Evolutionary conservation across 768 basidiomycete species (phyloP).

Genomic region (Kwoniella sp.): DNA sequence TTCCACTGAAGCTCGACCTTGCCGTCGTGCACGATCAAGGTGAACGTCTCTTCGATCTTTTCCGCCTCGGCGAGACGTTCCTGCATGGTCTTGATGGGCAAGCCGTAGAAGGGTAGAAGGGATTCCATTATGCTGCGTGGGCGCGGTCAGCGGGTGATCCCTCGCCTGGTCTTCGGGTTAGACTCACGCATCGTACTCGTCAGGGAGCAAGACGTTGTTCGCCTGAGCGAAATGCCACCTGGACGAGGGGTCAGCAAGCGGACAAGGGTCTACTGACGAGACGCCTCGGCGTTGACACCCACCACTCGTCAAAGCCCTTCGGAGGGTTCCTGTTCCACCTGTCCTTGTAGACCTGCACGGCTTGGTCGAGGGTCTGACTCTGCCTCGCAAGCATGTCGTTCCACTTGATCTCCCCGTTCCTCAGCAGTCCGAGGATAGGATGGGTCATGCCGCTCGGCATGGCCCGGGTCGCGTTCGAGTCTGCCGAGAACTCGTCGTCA

Average conservation of each 20-base stretch:
- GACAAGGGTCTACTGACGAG: background rate
- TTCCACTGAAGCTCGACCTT: constrained; percentile 52
- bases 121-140: constrained; percentile 47
- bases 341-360: constrained; percentile 73
- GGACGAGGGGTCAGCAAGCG: background rate
- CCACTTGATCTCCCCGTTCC: constrained; percentile 72
- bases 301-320: constrained; percentile 87
- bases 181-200: constrained; percentile 49
- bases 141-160: too few relatives aligned
- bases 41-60: constrained; percentile 49
- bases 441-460: constrained; percentile 50
- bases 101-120: constrained; percentile 47
- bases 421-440: constrained; percentile 80
- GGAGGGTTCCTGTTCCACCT: constrained; percentile 78
- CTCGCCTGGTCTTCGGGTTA: too few relatives aligned
- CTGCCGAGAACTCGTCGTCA: constrained; percentile 23
- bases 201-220: constrained; percentile 45
- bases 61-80: constrained; percentile 47
- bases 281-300: constrained; percentile 8
- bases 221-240: constrained; percentile 48
- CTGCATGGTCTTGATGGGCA: constrained; percentile 40
- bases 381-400: constrained; percentile 64
- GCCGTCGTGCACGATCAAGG: constrained; percentile 48
- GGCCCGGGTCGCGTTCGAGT: constrained; percentile 13
- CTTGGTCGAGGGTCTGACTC: constrained; percentile 71